Percentiles rank a stretch among this genome's conserved stretches.
Conservation (phyloP, 768 basidiomycete species). For the Phaeolepiota aurea region DNA sequence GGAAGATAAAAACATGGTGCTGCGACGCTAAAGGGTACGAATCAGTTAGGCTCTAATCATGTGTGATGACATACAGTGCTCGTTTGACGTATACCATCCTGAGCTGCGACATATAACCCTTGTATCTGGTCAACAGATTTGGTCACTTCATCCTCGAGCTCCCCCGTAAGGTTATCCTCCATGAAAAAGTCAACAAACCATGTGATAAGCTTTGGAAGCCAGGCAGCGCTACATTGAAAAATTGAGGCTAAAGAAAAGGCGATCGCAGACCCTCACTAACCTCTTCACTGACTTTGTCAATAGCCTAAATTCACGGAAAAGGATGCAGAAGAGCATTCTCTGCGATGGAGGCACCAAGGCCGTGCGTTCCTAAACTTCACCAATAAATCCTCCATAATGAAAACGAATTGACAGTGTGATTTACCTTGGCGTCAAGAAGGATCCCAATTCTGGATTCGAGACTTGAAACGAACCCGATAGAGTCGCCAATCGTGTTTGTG, state of each 20-base stretch:
- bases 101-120: conserved; percentile 42
- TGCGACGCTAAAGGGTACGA: conserved; percentile 10
- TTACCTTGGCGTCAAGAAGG: conserved; percentile 51
- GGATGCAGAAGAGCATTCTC: conserved; percentile 46
- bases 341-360: conserved; percentile 45
- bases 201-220: conserved; percentile 32
- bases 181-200: conserved; percentile 34
- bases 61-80: conserved; percentile 27
- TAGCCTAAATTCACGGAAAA: conserved; percentile 60
- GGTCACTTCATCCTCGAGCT: conserved; percentile 34
- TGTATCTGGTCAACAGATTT: conserved; percentile 33
- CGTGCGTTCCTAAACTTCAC: conserved; percentile 41
- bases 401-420: too few relatives aligned
- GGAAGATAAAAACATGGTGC: conserved; percentile 7
- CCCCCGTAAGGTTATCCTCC: conserved; percentile 27
- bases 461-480: conserved; percentile 37
- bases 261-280: too few relatives aligned
- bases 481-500: conserved; percentile 21
- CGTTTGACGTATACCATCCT: conserved; percentile 32
- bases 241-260: conserved; percentile 13
- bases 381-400: conserved; percentile 5
- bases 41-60: background rate
- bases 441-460: conserved; percentile 51
- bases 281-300: conserved; percentile 54
- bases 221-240: conserved; percentile 27